These are phyloP conservation scores for Gynostemma pentaphyllum DNA, from an alignment of 306 rosid genomes.

Conservation along the genomic window DNA sequence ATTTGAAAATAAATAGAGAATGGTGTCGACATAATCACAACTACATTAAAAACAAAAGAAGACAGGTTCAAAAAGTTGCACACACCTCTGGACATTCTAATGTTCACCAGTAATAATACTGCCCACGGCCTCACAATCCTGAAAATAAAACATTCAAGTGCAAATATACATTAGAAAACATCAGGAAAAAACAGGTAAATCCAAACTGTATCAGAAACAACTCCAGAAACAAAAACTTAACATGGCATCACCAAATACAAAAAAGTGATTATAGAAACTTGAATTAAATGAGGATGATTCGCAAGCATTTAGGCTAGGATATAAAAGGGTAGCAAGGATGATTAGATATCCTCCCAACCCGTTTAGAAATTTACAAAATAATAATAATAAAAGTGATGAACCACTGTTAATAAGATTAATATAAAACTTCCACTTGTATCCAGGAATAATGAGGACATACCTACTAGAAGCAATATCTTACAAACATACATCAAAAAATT, in stretches of 20 bases:
- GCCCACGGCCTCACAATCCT: not conserved
- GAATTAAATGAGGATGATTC: too few relatives aligned
- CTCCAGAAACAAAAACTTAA: not conserved
- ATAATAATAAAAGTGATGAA: not conserved
- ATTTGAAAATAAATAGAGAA: not conserved
- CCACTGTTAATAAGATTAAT: not conserved
- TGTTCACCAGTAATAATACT: not conserved
- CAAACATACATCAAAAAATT: not conserved
- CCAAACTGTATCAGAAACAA: not conserved
- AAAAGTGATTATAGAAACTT: not conserved
- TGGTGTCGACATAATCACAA: not conserved
- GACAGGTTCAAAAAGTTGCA: slow-evolving; percentile 1
- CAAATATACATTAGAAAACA: slow-evolving; percentile 1
- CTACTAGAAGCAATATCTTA: not conserved
- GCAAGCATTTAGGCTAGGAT: too few relatives aligned
- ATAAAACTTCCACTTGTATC: not conserved
- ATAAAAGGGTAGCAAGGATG: not conserved
- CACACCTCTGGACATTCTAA: not conserved
- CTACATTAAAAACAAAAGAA: not conserved
- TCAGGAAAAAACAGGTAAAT: not conserved
- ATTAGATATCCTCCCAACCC: not conserved
- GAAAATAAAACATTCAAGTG: not conserved
- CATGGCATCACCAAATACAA: not conserved
- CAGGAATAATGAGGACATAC: not conserved
- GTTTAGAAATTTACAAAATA: not conserved